These are phyloP conservation scores for Neonothopanus nambi DNA, from an alignment of 1,284 basidiomycete genomes.

Conservation along the genomic window DNA sequence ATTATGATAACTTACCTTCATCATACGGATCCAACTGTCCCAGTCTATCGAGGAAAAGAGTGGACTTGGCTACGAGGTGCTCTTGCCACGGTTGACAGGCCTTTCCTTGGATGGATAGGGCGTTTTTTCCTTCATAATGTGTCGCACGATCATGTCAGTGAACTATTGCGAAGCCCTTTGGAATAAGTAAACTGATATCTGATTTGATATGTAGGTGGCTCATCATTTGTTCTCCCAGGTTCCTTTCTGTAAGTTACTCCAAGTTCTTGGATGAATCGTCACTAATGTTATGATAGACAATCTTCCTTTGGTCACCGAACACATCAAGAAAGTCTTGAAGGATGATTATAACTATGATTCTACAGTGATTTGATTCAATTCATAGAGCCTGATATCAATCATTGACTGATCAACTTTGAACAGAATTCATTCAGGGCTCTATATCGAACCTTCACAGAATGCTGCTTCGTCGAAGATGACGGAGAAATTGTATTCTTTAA, in stretches of 20 bases:
- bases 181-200: not conserved
- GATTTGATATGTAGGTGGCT: conserved; percentile 3
- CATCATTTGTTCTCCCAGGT: conserved; percentile 28
- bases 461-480: conserved; percentile 69
- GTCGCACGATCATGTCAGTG: conserved; percentile 41
- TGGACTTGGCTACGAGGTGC: conserved; percentile 81
- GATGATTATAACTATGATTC: conserved; percentile 39
- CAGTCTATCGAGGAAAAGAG: conserved; percentile 51
- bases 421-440: conserved; percentile 33
- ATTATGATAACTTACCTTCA: conserved; percentile 75
- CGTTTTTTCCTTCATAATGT: conserved; percentile 56
- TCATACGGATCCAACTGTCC: conserved; percentile 68
- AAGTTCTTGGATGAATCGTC: not conserved
- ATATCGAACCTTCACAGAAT: conserved; percentile 53
- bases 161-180: not conserved
- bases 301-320: conserved; percentile 32
- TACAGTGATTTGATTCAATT: conserved; percentile 31
- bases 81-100: conserved; percentile 74
- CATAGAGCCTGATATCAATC: too few relatives aligned
- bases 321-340: conserved; percentile 36
- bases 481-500: conserved; percentile 66
- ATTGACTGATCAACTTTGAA: conserved; percentile 3
- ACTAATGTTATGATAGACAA: conserved; percentile 24
- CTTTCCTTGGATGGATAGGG: conserved; percentile 60
- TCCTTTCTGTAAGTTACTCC: conserved; percentile 26